Base-by-base conservation (phyloP, 2,329 filamentous ascomycete species). In the Aspergillus transmontanensis region DNA sequence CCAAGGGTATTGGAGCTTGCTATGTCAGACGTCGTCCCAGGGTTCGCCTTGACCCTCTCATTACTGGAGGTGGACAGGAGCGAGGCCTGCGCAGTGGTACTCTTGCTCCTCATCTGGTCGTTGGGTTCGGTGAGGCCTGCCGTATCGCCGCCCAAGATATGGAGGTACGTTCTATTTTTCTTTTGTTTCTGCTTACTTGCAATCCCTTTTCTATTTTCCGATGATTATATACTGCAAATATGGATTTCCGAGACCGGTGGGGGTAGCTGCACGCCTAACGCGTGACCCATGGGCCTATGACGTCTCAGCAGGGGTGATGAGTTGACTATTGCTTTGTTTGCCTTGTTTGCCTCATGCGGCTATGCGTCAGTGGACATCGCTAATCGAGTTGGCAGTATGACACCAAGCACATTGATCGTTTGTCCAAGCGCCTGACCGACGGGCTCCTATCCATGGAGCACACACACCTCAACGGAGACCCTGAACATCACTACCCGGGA, bases 1-100 rank as follows among this genome's bases (percentile, higher is more conserved):
- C 95, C 59, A 99, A 97, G 84, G 95, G 95, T 39, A 92, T 99
- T 62, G 95, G 95, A 63, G 95, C 95, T 63, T 99, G 95, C 81
- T 99, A 94, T 75, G 92, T 99, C 56, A 90, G 95, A 73, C 88
- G 95, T 82, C 87, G 95, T 62, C 95, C 95, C 1, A 89, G 94
- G 77, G 95, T 99, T 70, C 92, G 95, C 79, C 83, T 99, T 62
- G 95, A 99, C 64, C 95, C 95, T 57, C 90, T 99, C 76, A 99
- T 99, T 81, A 96, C 89, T 61, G 95, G 95, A 65, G 95, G 95
- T 79, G 95, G 95, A 6, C 95, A 99, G 78, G 95, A 99, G 83
- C 87, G 95, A 84, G 95, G 95, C 69, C 82, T 99, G 67, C 89
- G 95, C 76, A 98, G 94, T 78, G 95, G 95, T 67, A 99, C 95